Conservation (phyloP, 768 basidiomycete genomes). For the Paxillus rubicundulus region DNA sequence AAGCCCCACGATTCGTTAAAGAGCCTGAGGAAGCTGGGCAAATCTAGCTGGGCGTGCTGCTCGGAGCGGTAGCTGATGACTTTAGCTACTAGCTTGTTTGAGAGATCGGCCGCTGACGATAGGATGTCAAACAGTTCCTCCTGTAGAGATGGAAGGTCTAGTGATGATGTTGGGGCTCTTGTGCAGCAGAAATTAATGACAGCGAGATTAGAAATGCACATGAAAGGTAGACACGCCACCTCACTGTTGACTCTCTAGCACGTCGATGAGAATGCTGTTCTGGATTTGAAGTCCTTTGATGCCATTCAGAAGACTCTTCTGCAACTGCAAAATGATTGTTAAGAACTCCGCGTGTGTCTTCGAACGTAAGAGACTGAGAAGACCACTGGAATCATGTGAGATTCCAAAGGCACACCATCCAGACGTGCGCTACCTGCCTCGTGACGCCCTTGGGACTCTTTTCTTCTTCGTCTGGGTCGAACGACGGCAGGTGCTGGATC, state of each 20-base stretch:
- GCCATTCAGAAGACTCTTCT: constrained; percentile 57
- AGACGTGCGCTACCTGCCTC: constrained; percentile 18
- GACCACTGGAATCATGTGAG: constrained; percentile 23
- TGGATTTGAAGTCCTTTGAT: constrained; percentile 69
- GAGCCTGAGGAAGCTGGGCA: constrained; percentile 73
- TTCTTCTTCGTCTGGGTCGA: constrained; percentile 55
- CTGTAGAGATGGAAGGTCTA: constrained; percentile 45
- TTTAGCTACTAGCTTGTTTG: constrained; percentile 79
- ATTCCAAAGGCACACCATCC: not conserved
- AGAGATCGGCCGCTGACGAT: constrained; percentile 77
- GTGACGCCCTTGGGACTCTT: constrained; percentile 30
- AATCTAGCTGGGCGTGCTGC: constrained; percentile 68
- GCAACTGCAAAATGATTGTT: constrained; percentile 57
- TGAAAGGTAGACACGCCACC: constrained; percentile 4
- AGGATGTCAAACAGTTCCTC: constrained; percentile 77
- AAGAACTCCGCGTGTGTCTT: constrained; percentile 73
- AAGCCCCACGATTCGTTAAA: constrained; percentile 90
- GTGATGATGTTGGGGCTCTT: constrained; percentile 40
- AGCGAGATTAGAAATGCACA: constrained; percentile 2
- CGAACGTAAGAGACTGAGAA: constrained; percentile 56
- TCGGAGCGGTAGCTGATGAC: constrained; percentile 76
- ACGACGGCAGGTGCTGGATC: constrained; percentile 56
- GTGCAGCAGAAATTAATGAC: not conserved
- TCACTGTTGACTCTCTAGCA: constrained; percentile 50
- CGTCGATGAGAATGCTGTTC: constrained; percentile 51